Evolutionary conservation across 2,329 filamentous ascomycete genomes (phyloP).

Genomic region (Delphinella strobiligena): DNA sequence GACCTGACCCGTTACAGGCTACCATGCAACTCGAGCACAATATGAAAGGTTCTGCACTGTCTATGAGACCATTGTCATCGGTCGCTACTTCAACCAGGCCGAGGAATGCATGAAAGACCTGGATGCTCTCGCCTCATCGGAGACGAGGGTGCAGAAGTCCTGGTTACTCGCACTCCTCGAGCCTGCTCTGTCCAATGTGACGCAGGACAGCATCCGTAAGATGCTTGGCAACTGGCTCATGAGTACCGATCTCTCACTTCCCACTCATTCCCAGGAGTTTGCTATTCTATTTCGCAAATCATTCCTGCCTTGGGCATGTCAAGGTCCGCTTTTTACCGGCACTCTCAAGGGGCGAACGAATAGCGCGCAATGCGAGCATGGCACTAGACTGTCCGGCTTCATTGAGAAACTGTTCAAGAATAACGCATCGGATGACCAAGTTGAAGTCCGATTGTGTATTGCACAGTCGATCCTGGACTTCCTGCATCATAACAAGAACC

Average conservation of each 20-base stretch:
- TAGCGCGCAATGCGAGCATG: constrained; percentile 26
- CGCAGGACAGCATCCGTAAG: constrained; percentile 35
- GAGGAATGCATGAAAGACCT: constrained; percentile 33
- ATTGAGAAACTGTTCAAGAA: constrained; percentile 20
- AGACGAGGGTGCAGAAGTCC: constrained; percentile 19
- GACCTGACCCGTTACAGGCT: background rate
- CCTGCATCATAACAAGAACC: constrained; percentile 13
- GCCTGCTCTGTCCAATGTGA: constrained; percentile 26
- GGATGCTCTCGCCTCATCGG: constrained; percentile 23
- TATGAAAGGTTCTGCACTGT: constrained; percentile 33
- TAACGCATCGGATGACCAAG: constrained; percentile 7
- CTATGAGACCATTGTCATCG: constrained; percentile 37
- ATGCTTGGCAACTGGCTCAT: constrained; percentile 35
- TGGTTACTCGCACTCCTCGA: constrained; percentile 33
- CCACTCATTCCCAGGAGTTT: constrained; percentile 15
- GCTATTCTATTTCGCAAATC: constrained; percentile 26
- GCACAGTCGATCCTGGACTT: constrained; percentile 23
- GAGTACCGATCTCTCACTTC: constrained; percentile 15
- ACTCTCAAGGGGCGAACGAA: constrained; percentile 22
- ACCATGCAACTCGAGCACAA: constrained; percentile 12
- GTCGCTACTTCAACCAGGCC: constrained; percentile 37
- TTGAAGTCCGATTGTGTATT: constrained; percentile 10
- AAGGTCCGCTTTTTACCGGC: constrained; percentile 31
- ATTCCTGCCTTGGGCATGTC: constrained; percentile 36
- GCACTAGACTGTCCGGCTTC: constrained; percentile 25